Conservation (phyloP, 768 basidiomycete genomes). For the Russula ochroleuca region DNA sequence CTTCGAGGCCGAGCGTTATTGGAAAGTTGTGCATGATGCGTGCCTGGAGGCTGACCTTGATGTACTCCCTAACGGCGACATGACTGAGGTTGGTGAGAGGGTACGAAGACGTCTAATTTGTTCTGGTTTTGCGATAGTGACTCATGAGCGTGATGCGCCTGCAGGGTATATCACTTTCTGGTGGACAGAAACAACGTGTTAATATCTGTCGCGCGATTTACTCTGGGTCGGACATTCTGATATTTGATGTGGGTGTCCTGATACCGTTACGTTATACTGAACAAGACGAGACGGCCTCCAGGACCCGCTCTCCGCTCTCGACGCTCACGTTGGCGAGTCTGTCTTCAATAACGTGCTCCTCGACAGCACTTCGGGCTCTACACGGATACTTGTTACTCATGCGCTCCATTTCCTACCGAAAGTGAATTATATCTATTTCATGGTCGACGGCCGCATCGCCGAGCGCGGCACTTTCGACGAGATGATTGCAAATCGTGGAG, state of each 20-base stretch:
- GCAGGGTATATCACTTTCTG: conserved; percentile 80
- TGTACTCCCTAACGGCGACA: conserved; percentile 69
- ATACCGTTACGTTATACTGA: not conserved
- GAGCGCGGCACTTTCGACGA: conserved; percentile 78
- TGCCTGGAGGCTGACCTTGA: conserved; percentile 79
- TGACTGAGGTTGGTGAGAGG: conserved; percentile 82
- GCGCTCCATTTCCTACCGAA: conserved; percentile 85
- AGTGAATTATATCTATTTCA: conserved; percentile 80
- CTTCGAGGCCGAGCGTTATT: conserved; percentile 77
- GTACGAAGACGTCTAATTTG: conserved; percentile 25
- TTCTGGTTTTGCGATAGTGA: not conserved
- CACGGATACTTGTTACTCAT: conserved; percentile 86
- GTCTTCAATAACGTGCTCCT: conserved; percentile 83
- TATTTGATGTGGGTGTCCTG: conserved; percentile 57
- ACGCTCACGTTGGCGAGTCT: conserved; percentile 86
- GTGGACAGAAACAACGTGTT: conserved; percentile 75
- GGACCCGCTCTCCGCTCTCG: conserved; percentile 87
- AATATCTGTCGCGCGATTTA: conserved; percentile 88
- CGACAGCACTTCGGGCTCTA: conserved; percentile 59
- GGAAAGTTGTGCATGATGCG: conserved; percentile 72
- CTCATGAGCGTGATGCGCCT: not conserved
- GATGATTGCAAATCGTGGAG: conserved; percentile 57
- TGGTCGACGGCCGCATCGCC: conserved; percentile 70
- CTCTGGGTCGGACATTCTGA: conserved; percentile 78
- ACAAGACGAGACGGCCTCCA: conserved; percentile 27